Evolutionary conservation across 2,329 filamentous ascomycete species (phyloP).

Genomic region (Graphiopsis chlorocephala): DNA sequence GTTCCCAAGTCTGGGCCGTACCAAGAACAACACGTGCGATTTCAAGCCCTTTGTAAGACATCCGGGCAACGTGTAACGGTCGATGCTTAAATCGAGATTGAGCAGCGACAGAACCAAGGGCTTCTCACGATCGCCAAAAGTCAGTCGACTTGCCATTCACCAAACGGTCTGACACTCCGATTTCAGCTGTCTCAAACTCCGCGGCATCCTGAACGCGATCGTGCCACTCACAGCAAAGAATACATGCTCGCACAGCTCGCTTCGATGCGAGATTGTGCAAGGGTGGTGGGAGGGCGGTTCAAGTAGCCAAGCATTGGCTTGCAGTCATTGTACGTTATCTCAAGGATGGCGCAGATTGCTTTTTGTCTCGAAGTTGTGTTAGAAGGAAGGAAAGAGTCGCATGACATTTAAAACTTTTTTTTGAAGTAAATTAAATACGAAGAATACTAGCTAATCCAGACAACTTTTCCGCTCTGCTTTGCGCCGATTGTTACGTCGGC

Average conservation of each 20-base stretch:
- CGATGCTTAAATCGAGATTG: not conserved
- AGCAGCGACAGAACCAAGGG: not conserved
- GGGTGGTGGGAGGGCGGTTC: not conserved
- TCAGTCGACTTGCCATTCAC: not conserved
- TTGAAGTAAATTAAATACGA: not conserved
- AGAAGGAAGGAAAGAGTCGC: not conserved
- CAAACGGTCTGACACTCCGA: not conserved
- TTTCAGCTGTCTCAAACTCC: not conserved
- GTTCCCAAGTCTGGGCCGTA: not conserved
- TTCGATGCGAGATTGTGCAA: not conserved
- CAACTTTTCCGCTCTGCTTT: not conserved
- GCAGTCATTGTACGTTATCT: not conserved
- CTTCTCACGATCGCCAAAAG: not conserved
- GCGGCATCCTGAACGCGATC: not conserved
- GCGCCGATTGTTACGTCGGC: slow-evolving; percentile 11
- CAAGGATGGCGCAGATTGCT: not conserved
- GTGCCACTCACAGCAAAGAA: not conserved
- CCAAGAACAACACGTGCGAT: not conserved
- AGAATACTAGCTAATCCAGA: not conserved
- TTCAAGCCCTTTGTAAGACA: no score
- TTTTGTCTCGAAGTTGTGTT: not conserved
- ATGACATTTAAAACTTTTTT: not conserved
- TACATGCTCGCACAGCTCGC: not conserved
- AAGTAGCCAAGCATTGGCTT: not conserved
- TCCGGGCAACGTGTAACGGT: not conserved